Evolutionary conservation across 1,284 basidiomycete genomes (phyloP).

Genomic region (Cystobasidiaceae sp.): DNA sequence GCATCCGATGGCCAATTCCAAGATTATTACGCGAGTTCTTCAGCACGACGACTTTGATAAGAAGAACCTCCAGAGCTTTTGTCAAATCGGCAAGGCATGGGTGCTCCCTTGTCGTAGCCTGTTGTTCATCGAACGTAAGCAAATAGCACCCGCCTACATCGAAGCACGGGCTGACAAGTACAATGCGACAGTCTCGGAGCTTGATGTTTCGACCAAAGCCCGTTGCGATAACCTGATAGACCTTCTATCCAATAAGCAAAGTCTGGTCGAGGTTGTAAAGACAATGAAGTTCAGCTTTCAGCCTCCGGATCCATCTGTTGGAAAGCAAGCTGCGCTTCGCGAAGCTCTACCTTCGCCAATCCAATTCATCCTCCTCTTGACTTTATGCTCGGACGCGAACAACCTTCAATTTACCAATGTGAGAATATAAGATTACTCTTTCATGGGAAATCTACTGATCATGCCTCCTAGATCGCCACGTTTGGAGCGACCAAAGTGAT

Average conservation of each 20-base stretch:
- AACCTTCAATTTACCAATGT: constrained; percentile 12
- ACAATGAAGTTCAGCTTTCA: constrained; percentile 26
- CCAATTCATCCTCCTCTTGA: constrained; percentile 25
- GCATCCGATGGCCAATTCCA: constrained; percentile 25
- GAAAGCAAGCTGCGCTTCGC: background rate
- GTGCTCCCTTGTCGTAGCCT: constrained; percentile 15
- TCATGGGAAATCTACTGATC: background rate
- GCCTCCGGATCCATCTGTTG: constrained; percentile 18
- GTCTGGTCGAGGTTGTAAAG: constrained; percentile 4
- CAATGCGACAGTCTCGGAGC: constrained; percentile 2
- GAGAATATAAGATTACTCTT: background rate
- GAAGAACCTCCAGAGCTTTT: constrained; percentile 19
- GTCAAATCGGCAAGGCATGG: constrained; percentile 19
- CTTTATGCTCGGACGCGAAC: constrained; percentile 18
- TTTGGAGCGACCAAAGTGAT: constrained; percentile 18
- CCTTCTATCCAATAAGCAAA: background rate
- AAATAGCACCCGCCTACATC: background rate
- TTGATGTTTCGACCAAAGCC: constrained; percentile 1
- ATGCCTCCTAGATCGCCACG: background rate
- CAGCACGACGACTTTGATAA: constrained; percentile 27
- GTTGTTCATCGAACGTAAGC: constrained; percentile 20
- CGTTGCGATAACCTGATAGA: constrained; percentile 16
- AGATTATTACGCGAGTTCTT: constrained; percentile 12
- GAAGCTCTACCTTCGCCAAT: constrained; percentile 21
- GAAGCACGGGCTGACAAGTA: background rate